phyloP scores from a whole-genome alignment of 805 yeast genomes.

The Candida bentonensis region DNA sequence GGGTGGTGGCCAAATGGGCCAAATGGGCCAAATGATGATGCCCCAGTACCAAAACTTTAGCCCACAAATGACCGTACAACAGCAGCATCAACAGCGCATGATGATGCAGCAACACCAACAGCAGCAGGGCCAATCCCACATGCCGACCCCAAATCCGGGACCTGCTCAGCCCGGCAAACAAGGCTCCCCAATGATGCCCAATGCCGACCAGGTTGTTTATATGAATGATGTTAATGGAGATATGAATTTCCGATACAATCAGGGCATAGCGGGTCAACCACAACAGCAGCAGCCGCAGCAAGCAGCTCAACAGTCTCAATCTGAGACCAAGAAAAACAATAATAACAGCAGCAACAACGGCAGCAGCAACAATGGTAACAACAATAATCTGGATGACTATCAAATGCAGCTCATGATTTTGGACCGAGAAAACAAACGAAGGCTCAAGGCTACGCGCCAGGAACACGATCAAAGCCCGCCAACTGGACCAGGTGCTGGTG shows the following conservation, averaged over 20 bases:
- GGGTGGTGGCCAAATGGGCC: neutral
- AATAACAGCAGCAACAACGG: too few relatives aligned
- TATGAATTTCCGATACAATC: neutral
- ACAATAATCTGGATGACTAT: conserved; percentile 43
- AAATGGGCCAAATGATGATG: conserved; percentile 1
- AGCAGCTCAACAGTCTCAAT: conserved; percentile 7
- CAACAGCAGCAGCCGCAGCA: too few relatives aligned
- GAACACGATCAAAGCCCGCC: conserved; percentile 9
- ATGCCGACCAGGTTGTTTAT: neutral
- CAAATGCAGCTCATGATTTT: conserved; percentile 57
- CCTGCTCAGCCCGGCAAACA: neutral
- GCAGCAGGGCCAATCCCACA: neutral
- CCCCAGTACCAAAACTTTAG: neutral
- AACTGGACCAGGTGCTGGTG: neutral
- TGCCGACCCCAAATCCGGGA: neutral
- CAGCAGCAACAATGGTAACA: too few relatives aligned
- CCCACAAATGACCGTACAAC: neutral
- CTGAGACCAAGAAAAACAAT: neutral
- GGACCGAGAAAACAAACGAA: conserved; percentile 55
- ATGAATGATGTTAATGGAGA: neutral
- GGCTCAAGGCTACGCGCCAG: conserved; percentile 25
- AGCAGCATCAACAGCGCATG: conserved; percentile 1
- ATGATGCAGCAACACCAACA: conserved; percentile 1
- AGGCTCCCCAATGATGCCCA: neutral
- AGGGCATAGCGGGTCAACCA: neutral